A percentile compares a stretch with the other conserved stretches of the same genome.
These are phyloP conservation scores for Chlamydomonas incerta DNA, from an alignment of 139 green algal species.

Conservation along the genomic window DNA sequence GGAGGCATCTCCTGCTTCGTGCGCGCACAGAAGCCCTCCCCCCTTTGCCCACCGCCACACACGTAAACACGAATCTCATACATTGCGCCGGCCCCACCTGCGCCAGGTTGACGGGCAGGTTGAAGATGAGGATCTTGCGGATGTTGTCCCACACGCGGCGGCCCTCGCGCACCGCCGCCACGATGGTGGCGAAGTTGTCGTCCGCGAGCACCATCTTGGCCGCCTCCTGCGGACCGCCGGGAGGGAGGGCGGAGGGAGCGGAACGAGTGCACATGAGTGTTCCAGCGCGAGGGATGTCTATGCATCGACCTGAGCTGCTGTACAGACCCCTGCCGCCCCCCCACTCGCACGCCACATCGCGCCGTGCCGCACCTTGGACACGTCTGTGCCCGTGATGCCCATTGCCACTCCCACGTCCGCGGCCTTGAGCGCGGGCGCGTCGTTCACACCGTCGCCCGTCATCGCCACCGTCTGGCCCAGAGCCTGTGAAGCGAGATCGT, in stretches of 20 bases:
- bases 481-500: slow-evolving; percentile 70
- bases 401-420: slow-evolving; percentile 95
- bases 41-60: too few relatives aligned
- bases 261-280: too few relatives aligned
- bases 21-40: too few relatives aligned
- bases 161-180: slow-evolving; percentile 90
- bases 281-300: too few relatives aligned
- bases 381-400: slow-evolving; percentile 77
- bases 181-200: slow-evolving; percentile 95
- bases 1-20: too few relatives aligned
- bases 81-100: neutral
- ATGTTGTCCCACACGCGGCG: slow-evolving; percentile 94
- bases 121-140: slow-evolving; percentile 59
- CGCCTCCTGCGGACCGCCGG: slow-evolving; percentile 79
- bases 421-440: slow-evolving; percentile 74
- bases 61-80: too few relatives aligned
- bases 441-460: slow-evolving; percentile 62
- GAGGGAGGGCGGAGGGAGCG: too few relatives aligned
- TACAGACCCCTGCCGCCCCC: slow-evolving; percentile 29
- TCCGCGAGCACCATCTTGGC: slow-evolving; percentile 94
- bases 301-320: neutral
- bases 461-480: neutral
- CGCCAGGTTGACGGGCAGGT: slow-evolving; percentile 45
- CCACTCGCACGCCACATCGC: neutral
- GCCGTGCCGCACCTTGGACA: slow-evolving; percentile 56